Percentiles rank a stretch among this genome's conserved stretches.
Evolutionary conservation across 2,329 filamentous ascomycete genomes (phyloP).

Genomic region (Pseudocercospora crystallina): DNA sequence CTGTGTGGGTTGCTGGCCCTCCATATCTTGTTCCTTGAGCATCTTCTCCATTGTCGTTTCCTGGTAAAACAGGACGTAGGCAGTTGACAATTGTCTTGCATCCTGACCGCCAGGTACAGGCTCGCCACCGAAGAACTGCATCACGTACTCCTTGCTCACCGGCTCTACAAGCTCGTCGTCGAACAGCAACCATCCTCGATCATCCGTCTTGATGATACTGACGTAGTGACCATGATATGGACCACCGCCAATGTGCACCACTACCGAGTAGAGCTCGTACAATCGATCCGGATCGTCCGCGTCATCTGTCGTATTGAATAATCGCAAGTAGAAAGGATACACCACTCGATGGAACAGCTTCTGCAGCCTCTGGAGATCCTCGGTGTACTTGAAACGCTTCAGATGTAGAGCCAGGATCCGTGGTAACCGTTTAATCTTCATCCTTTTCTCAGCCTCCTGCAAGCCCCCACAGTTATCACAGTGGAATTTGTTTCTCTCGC

Average conservation of each 20-base stretch:
- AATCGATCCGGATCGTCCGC: conserved; percentile 88
- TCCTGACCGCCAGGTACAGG: conserved; percentile 40
- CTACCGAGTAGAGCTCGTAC: conserved; percentile 95
- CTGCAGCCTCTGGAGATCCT: conserved; percentile 87
- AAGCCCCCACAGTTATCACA: conserved; percentile 95
- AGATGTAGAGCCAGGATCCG: conserved; percentile 89
- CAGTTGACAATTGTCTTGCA: conserved; percentile 73
- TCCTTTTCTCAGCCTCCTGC: conserved; percentile 96
- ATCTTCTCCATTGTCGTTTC: conserved; percentile 74
- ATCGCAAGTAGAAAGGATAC: conserved; percentile 91
- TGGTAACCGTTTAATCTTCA: conserved; percentile 96
- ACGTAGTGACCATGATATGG: conserved; percentile 98
- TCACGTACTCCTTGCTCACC: conserved; percentile 92
- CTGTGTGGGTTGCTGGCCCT: conserved; percentile 60
- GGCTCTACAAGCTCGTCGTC: conserved; percentile 99
- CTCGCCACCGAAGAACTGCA: conserved; percentile 95
- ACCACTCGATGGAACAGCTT: conserved; percentile 97
- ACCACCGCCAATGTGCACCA: conserved; percentile 94
- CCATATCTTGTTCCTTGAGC: conserved; percentile 77
- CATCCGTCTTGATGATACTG: conserved; percentile 94
- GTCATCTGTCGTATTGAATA: conserved; percentile 97
- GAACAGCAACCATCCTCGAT: conserved; percentile 92
- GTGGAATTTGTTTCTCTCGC: conserved; percentile 97
- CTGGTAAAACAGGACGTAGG: conserved; percentile 97
- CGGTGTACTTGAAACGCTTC: conserved; percentile 98